Conservation (phyloP, 2,329 filamentous ascomycete species). For the Claviceps fusiformis region DNA sequence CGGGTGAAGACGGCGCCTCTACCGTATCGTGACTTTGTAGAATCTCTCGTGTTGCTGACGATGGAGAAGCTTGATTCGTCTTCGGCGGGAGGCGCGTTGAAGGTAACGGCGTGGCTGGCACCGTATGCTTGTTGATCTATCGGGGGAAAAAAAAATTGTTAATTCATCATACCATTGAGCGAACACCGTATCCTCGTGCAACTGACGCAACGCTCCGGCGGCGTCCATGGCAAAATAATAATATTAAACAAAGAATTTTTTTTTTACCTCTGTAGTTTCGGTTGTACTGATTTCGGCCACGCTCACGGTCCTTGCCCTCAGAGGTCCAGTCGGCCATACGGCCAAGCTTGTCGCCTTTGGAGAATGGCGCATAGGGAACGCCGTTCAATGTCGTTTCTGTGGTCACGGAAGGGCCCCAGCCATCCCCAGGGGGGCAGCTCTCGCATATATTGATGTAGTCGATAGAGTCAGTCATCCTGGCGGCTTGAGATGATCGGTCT, state of each 20-base stretch:
- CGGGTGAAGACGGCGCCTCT: slow-evolving; percentile 85
- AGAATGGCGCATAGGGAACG: slow-evolving; percentile 94
- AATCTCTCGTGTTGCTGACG: slow-evolving; percentile 86
- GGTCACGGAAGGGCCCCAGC: slow-evolving; percentile 78
- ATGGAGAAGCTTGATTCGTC: slow-evolving; percentile 97
- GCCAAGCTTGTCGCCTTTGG: slow-evolving; percentile 95
- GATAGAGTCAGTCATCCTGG: slow-evolving; percentile 40
- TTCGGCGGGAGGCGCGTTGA: slow-evolving; percentile 82
- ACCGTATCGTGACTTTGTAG: slow-evolving; percentile 73
- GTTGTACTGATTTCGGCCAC: slow-evolving; percentile 76
- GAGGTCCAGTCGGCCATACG: slow-evolving; percentile 98
- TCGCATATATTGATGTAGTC: slow-evolving; percentile 51
- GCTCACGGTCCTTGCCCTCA: slow-evolving; percentile 74
- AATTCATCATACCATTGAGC: background rate
- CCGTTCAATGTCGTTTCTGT: slow-evolving; percentile 82
- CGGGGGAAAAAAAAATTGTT: background rate
- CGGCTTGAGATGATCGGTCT: slow-evolving; percentile 1
- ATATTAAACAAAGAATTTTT: background rate
- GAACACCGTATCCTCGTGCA: background rate
- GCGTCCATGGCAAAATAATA: background rate
- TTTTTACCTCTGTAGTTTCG: slow-evolving; percentile 73
- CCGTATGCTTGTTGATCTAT: slow-evolving; percentile 95
- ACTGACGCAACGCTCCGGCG: no score
- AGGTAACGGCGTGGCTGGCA: slow-evolving; percentile 70
- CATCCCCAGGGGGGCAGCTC: slow-evolving; percentile 58